Base-by-base conservation (phyloP, 225 moss, liverwort and hornwort species). In the Marchantia polymorpha region DNA sequence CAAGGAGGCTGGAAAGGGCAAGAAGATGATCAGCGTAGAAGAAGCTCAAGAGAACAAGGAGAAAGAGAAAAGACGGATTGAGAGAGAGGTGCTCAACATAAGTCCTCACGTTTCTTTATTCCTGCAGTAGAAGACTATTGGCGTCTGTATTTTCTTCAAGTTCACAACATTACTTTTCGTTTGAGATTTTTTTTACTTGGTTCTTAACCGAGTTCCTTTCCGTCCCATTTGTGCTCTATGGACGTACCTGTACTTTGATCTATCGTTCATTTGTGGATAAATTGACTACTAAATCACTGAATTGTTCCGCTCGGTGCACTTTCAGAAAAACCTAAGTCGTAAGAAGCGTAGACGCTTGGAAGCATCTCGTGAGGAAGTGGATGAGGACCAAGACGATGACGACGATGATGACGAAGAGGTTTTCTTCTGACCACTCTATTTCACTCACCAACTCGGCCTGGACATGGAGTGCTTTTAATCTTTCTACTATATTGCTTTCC, bases 291-390 rank as follows among this genome's bases (percentile, higher is more conserved):
- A 8, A 10, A 61, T 22, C 6, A 22, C 61, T 61, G 15, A 59
- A 7, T 15, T 59, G 15, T 19, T 20, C 5, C 59, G 17, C 16
- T 59, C 39, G 22, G 10, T 12, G 27, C 52, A 53, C 30, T 31
- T 27, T 47, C 91, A 97, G 97, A 94, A 94, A 89, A 89, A 84
- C 47, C 81, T 95, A 87, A 90, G 88, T 51, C 92, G 97, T 59
- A 93, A 92, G 81, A 89, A 99, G 81, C 91, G 97, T 23, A 89
- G 97, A 82, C 91, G 93, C 54, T 76, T 99, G 78, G 97, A 99
- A 86, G 97, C 97, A 19, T 80, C 91, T 77, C 89, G 89, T 58
- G 94, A 99, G 84, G 93, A 92, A 81, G 93, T 79, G 51, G 86
- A 86, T 39, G 86, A 89, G 47, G 79, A 68, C 17, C 88, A 87